Base-by-base conservation (phyloP, 139 green algal species). In the Pedinophyceae sp. region DNA sequence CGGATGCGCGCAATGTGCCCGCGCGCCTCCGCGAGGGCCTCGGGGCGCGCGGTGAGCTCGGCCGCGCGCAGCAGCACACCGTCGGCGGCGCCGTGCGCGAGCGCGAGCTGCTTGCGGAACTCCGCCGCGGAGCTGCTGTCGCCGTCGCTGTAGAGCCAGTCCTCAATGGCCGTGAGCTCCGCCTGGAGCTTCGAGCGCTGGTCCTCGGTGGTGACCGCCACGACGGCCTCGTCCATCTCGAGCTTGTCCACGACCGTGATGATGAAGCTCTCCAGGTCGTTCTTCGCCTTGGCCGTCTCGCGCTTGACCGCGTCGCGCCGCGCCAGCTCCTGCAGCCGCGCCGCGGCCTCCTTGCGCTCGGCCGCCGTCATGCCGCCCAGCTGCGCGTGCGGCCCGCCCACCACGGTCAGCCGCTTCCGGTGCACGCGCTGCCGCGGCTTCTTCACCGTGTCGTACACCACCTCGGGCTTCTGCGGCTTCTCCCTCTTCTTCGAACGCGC, bases 81-180 rank as follows among this genome's bases (percentile, higher is more conserved):
- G 56, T 85, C 71, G 2, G 66, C 71, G n/a, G 70, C 52, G 30
- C 60, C 43, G 34, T 71, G 40, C 22, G 88, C 66, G 61, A 66
- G 34, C n/a, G 54, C 58, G 29, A 83, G 63, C 52, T 74, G 66
- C 15, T 57, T 54, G 54, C 56, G 30, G 48, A 64, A 67, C 52
- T 66, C 60, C 4, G 38, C 41, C 0, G 70, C 61, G 1, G 28
- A 52, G 26, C 64, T 72, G 5, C 60, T 56, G 22, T 84, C 87
- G 17, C 80, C 87, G 29, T 93, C 85, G 30, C 13, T 17, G 50
- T 95, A 97, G 65, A 97, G 68, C 88, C 88, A 97, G 59, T 97
- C 88, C 74, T 97, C 88, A 5, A 64, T 69, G 3, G 79, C 77
- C 29, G 27, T 76, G 20, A 94, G 72, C 47, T 68, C 47, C 16